These are phyloP conservation scores for Cercophora scortea DNA, from an alignment of 495 filamentous ascomycete genomes.

Conservation along the genomic window DNA sequence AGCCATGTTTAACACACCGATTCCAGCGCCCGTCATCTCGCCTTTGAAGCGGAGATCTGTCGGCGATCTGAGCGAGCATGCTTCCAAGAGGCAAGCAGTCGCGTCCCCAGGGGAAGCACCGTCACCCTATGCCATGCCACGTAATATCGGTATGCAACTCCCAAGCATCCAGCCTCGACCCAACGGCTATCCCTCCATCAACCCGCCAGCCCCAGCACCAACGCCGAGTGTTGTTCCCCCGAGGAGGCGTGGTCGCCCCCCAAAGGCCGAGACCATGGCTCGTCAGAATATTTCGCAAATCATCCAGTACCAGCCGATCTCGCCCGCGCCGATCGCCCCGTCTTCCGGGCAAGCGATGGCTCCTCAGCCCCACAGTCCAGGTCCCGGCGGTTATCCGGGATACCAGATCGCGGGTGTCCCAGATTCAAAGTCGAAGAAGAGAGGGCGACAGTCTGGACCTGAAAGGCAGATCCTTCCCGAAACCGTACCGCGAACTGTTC, in stretches of 20 bases:
- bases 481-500: constrained; percentile 5
- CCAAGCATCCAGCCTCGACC: constrained; percentile 25
- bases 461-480: constrained; percentile 5
- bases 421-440: constrained; percentile 8
- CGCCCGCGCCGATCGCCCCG: constrained; percentile 28
- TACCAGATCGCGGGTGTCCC: constrained; percentile 1
- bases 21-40: constrained; percentile 28
- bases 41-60: constrained; percentile 37
- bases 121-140: constrained; percentile 5
- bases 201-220: constrained; percentile 16
- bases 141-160: constrained; percentile 17
- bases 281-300: constrained; percentile 19
- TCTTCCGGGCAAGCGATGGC: constrained; percentile 6
- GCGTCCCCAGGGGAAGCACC: constrained; percentile 15
- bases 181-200: constrained; percentile 25
- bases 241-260: constrained; percentile 21
- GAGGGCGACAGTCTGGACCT: constrained; percentile 4
- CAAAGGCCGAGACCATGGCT: constrained; percentile 11
- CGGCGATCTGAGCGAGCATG: constrained; percentile 33
- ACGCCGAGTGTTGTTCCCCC: constrained; percentile 13
- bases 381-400: background rate
- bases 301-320: constrained; percentile 27
- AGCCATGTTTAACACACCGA: constrained; percentile 32
- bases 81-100: constrained; percentile 33
- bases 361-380: constrained; percentile 18